A percentile compares a stretch with the other conserved stretches of the same genome.
phyloP scores from a whole-genome alignment of 2,329 filamentous ascomycete genomes.

The Cryphonectria nitschkei region DNA sequence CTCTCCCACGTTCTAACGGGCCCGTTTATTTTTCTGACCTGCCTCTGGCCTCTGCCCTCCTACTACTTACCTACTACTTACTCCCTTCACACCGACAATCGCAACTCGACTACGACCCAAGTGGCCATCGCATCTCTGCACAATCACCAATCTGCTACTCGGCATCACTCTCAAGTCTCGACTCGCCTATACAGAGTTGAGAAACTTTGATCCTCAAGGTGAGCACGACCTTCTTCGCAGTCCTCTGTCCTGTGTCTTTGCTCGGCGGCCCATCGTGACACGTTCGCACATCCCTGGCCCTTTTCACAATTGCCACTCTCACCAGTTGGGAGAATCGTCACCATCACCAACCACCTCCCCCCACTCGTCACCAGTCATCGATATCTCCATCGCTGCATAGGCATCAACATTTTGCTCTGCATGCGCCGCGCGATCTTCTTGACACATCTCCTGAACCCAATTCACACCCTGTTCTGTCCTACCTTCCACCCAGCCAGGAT shows the following conservation, averaged over 20 bases:
- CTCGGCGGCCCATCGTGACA: conserved; percentile 16
- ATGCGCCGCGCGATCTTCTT: conserved; percentile 15
- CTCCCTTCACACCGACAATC: conserved; percentile 31
- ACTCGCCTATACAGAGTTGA: conserved; percentile 20
- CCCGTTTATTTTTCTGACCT: conserved; percentile 29
- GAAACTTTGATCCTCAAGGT: conserved; percentile 25
- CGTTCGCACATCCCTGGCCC: conserved; percentile 14
- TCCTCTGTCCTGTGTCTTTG: conserved; percentile 1
- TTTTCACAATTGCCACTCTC: background rate
- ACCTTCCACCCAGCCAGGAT: conserved; percentile 1
- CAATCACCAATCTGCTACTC: conserved; percentile 17
- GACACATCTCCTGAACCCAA: conserved; percentile 15
- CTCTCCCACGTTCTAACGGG: conserved; percentile 19
- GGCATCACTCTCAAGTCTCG: conserved; percentile 22
- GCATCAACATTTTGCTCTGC: conserved; percentile 9
- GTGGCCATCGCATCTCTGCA: conserved; percentile 20
- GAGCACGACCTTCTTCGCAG: conserved; percentile 17
- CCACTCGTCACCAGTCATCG: conserved; percentile 15
- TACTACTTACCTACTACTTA: conserved; percentile 13
- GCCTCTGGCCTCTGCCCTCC: conserved; percentile 23
- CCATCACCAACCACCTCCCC: background rate
- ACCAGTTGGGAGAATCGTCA: background rate
- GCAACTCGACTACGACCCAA: conserved; percentile 22
- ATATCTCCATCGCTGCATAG: conserved; percentile 15
- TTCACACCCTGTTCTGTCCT: background rate